phyloP scores from a whole-genome alignment of 2,329 filamentous ascomycete species.

The Fusarium tanahbumbuense region DNA sequence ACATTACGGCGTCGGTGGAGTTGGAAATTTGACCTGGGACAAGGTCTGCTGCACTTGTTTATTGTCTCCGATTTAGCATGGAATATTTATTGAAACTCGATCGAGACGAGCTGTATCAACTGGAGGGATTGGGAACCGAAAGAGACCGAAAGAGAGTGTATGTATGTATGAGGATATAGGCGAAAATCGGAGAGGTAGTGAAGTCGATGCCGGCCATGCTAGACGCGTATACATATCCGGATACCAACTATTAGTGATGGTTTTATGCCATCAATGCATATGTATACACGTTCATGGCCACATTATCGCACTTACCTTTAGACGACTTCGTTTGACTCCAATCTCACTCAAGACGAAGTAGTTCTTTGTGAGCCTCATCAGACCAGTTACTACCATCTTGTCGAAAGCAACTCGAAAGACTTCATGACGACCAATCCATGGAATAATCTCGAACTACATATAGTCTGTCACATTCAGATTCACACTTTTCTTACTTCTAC shows the following conservation, averaged over 20 bases:
- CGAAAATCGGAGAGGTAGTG: neutral
- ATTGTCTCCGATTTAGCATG: slow-evolving; percentile 10
- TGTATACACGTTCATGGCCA: neutral
- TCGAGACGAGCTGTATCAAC: neutral
- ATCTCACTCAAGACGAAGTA: neutral
- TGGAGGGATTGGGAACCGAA: neutral
- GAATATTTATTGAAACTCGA: neutral
- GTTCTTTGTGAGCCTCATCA: neutral
- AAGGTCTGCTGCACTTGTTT: slow-evolving; percentile 32
- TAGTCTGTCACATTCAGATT: neutral
- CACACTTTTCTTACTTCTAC: too few species aligned
- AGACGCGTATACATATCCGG: neutral
- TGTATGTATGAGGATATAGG: neutral
- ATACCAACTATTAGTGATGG: neutral
- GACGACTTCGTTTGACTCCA: neutral
- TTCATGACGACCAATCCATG: neutral
- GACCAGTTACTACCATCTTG: neutral
- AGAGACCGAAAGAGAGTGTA: neutral
- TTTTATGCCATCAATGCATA: neutral
- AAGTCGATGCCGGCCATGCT: slow-evolving; percentile 5
- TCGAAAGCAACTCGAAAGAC: neutral
- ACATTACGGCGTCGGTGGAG: slow-evolving; percentile 39
- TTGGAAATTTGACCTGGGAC: slow-evolving; percentile 36
- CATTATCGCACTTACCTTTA: neutral
- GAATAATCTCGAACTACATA: neutral